Percentiles rank a stretch among this genome's conserved stretches.
These are phyloP conservation scores for Solanum etuberosum DNA, from an alignment of 257 asterid species.

Conservation along the genomic window DNA sequence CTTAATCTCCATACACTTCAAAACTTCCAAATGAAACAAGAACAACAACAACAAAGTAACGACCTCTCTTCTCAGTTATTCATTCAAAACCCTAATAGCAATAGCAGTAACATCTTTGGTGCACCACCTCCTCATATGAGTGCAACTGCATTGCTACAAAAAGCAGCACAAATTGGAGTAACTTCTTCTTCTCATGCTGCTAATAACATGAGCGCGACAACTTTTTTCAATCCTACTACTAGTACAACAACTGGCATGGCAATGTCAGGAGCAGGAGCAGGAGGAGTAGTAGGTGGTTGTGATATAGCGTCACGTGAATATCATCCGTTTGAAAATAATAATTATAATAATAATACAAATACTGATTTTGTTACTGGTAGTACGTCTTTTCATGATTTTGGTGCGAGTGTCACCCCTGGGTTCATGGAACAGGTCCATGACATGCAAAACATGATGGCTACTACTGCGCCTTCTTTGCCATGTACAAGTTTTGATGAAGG, in stretches of 20 bases:
- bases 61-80: conserved; percentile 5
- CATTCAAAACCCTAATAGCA: conserved; percentile 24
- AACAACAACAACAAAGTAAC: conserved; percentile 11
- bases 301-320: neutral
- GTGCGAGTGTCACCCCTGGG: neutral
- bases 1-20: conserved; percentile 15
- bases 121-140: conserved; percentile 37
- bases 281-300: neutral
- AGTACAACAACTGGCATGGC: neutral
- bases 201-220: conserved; percentile 23
- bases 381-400: neutral
- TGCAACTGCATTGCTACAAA: conserved; percentile 59
- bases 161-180: conserved; percentile 64
- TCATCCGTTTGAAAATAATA: neutral
- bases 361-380: neutral
- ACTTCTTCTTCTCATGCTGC: conserved; percentile 9
- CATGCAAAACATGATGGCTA: neutral
- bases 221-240: neutral
- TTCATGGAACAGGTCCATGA: conserved; percentile 1
- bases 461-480: neutral
- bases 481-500: neutral
- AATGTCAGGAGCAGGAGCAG: neutral
- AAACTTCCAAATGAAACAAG: conserved; percentile 31
- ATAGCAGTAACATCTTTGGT: neutral
- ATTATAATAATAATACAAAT: neutral